phyloP scores from a whole-genome alignment of 768 basidiomycete genomes.

The Naganishia vishniacii region DNA sequence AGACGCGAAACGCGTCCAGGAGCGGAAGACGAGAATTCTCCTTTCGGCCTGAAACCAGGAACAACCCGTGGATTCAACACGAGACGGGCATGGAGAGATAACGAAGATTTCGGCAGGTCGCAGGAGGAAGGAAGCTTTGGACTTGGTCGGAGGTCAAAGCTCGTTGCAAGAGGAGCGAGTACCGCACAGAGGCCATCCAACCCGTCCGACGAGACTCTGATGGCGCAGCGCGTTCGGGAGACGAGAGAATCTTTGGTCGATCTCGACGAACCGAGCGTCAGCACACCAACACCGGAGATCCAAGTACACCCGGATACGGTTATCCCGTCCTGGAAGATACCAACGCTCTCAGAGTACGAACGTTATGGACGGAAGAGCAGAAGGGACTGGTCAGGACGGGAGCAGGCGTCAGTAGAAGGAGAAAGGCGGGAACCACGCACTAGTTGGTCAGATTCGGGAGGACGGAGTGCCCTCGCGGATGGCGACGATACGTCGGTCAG shows the following conservation, averaged over 20 bases:
- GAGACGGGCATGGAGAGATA: background rate
- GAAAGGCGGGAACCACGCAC: background rate
- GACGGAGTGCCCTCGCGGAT: no score
- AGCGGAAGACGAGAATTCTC: background rate
- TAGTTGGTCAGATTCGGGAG: background rate
- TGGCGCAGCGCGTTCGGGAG: background rate
- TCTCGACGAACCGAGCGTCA: background rate
- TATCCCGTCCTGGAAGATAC: constrained; percentile 15
- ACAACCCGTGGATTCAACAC: background rate
- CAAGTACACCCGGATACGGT: constrained; percentile 6
- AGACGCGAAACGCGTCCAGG: background rate
- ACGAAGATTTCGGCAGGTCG: no score
- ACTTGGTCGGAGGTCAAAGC: background rate
- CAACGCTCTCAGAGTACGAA: constrained; percentile 4
- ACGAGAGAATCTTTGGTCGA: background rate
- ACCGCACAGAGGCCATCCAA: background rate
- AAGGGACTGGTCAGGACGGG: background rate
- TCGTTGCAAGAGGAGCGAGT: background rate
- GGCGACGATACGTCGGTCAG: background rate
- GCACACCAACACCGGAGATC: background rate
- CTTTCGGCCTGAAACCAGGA: background rate
- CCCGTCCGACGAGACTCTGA: background rate
- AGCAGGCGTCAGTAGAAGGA: background rate
- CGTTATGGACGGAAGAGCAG: background rate
- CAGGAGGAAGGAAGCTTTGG: background rate